Percentiles rank a stretch among this genome's conserved stretches.
Conservation (phyloP, 148 eudicot species). For the Vaccinium myrtillus region DNA sequence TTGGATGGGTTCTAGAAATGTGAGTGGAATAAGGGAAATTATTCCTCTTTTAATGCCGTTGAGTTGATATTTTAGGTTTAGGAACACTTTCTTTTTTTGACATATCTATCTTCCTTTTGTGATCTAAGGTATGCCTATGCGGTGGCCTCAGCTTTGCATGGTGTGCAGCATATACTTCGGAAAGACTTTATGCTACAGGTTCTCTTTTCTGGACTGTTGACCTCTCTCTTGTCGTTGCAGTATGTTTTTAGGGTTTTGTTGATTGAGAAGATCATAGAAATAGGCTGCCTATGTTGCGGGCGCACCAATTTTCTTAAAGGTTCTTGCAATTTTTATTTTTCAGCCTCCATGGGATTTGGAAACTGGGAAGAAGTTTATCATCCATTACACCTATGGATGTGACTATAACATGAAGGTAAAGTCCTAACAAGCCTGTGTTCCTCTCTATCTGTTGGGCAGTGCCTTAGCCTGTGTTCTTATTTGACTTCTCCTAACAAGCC, state of each 20-base stretch:
- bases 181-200: conserved; percentile 99
- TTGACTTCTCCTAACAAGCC: neutral
- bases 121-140: conserved; percentile 90
- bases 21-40: conserved; percentile 25
- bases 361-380: conserved; percentile 63
- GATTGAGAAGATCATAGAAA: neutral
- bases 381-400: conserved; percentile 94
- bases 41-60: conserved; percentile 5
- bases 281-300: neutral
- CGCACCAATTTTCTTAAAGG: neutral
- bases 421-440: neutral
- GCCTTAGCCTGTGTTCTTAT: neutral
- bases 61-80: neutral
- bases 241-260: neutral
- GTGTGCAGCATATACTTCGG: conserved; percentile 80
- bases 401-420: conserved; percentile 92
- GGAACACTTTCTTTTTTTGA: neutral
- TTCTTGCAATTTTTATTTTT: conserved; percentile 19
- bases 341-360: conserved; percentile 95
- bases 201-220: neutral
- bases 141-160: conserved; percentile 94
- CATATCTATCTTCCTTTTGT: conserved; percentile 5
- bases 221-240: neutral
- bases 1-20: conserved; percentile 93
- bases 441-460: neutral